Evolutionary conservation across 768 basidiomycete genomes (phyloP).

Genomic region (Nidularia pulvinata): DNA sequence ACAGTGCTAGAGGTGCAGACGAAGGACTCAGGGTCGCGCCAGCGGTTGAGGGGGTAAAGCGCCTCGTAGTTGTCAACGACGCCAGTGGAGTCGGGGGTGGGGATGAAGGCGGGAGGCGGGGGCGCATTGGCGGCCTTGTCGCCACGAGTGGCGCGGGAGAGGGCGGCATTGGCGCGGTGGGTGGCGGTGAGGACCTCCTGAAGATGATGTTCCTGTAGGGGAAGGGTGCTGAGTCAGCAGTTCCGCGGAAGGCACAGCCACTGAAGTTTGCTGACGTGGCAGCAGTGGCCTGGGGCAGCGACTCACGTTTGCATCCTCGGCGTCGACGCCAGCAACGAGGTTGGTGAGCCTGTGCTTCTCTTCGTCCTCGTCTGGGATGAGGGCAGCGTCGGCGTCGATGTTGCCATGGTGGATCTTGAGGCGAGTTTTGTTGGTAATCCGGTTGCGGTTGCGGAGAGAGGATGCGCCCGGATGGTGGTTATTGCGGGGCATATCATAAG

Average conservation of each 20-base stretch:
- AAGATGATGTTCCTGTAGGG: constrained; percentile 51
- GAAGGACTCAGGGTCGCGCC: constrained; percentile 79
- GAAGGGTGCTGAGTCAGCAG: constrained; percentile 30
- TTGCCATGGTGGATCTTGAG: constrained; percentile 83
- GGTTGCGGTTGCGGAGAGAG: constrained; percentile 83
- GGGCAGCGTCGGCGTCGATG: constrained; percentile 77
- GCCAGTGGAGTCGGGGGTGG: constrained; percentile 89
- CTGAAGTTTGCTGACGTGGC: constrained; percentile 39
- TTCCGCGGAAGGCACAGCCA: constrained; percentile 53
- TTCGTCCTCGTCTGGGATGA: constrained; percentile 87
- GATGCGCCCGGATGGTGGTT: constrained; percentile 68
- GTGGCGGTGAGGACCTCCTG: constrained; percentile 49
- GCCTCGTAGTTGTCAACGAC: constrained; percentile 76
- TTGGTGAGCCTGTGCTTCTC: constrained; percentile 78
- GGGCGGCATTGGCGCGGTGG: constrained; percentile 25
- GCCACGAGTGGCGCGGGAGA: constrained; percentile 24
- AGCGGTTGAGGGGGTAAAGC: constrained; percentile 68
- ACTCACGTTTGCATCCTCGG: constrained; percentile 93
- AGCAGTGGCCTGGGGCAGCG: constrained; percentile 16
- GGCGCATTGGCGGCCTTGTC: constrained; percentile 27
- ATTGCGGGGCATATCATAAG: constrained; percentile 76
- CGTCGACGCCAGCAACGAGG: constrained; percentile 84
- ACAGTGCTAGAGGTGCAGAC: constrained; percentile 84
- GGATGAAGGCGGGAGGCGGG: constrained; percentile 74
- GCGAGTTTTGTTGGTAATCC: constrained; percentile 91